A percentile compares a stretch with the other conserved stretches of the same genome.
Evolutionary conservation across 1,284 basidiomycete species (phyloP).

Genomic region (Ceratobasidium sp.): DNA sequence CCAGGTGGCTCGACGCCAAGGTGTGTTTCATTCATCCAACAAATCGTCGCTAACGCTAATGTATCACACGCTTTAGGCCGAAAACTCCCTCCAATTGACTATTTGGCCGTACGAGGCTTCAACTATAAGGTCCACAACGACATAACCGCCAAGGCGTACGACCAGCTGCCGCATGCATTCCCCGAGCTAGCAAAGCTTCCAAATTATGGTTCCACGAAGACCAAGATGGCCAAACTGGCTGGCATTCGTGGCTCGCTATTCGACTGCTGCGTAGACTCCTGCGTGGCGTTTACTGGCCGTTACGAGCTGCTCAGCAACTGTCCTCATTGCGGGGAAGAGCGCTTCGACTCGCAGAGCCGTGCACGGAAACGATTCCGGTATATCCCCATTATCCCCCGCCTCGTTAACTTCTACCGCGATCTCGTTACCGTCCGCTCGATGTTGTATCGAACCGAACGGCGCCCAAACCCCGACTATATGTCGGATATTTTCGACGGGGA

Average conservation of each 20-base stretch:
- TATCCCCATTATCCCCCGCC: constrained; percentile 45
- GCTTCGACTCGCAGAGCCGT: neutral
- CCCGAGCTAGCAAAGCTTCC: neutral
- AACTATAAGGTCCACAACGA: constrained; percentile 44
- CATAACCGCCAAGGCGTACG: constrained; percentile 5
- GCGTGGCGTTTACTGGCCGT: constrained; percentile 44
- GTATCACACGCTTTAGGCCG: neutral
- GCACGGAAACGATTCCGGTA: constrained; percentile 30
- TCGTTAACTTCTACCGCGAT: constrained; percentile 34
- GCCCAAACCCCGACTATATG: neutral
- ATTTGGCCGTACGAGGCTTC: constrained; percentile 9
- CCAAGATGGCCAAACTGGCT: neutral
- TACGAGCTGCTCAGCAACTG: constrained; percentile 19
- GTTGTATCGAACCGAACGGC: constrained; percentile 11
- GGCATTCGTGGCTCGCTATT: constrained; percentile 18
- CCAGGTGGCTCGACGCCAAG: constrained; percentile 2
- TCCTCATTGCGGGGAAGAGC: constrained; percentile 40
- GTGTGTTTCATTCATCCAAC: too few relatives aligned
- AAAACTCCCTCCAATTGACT: neutral
- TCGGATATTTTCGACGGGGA: constrained; percentile 44
- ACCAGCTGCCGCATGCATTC: constrained; percentile 28
- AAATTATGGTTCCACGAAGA: too few relatives aligned
- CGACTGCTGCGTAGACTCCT: constrained; percentile 48
- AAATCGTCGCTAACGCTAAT: neutral
- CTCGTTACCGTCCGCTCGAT: constrained; percentile 5